Conservation (phyloP, 1,284 basidiomycete species). For the Ustilago esculenta region DNA sequence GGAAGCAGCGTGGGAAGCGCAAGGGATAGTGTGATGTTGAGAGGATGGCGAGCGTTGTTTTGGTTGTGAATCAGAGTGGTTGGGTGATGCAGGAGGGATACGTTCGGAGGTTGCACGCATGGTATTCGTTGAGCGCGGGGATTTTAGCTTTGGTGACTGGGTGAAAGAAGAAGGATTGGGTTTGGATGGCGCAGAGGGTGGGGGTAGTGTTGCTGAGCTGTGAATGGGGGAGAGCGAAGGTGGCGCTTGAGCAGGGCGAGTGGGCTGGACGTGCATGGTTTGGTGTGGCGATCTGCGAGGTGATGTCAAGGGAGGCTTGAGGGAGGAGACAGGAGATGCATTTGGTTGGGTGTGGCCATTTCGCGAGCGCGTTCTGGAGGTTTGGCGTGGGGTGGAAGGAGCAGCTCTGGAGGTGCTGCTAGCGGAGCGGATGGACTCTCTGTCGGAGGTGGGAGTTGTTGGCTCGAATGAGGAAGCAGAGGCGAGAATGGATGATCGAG, state of each 20-base stretch:
- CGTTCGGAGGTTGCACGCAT: conserved; percentile 4
- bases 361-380: conserved; percentile 6
- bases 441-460: conserved; percentile 12
- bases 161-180: not conserved
- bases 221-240: not conserved
- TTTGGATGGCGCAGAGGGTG: not conserved
- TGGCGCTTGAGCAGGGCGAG: not conserved
- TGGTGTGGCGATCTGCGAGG: conserved; percentile 23
- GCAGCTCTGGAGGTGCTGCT: conserved; percentile 24
- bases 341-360: conserved; percentile 17
- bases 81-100: not conserved
- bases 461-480: conserved; percentile 26
- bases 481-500: conserved; percentile 40
- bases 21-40: not conserved
- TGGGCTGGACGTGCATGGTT: conserved; percentile 13
- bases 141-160: not conserved
- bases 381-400: conserved; percentile 25
- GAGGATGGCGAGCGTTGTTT: not conserved
- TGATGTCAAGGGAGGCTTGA: conserved; percentile 19
- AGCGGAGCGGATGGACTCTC: conserved; percentile 30
- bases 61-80: not conserved
- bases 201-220: not conserved
- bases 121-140: not conserved
- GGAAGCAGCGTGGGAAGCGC: not conserved
- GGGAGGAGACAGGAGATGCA: conserved; percentile 31